These are phyloP conservation scores for Pichiaceae sp. DNA, from an alignment of 1,139 yeast genomes.

Conservation along the genomic window DNA sequence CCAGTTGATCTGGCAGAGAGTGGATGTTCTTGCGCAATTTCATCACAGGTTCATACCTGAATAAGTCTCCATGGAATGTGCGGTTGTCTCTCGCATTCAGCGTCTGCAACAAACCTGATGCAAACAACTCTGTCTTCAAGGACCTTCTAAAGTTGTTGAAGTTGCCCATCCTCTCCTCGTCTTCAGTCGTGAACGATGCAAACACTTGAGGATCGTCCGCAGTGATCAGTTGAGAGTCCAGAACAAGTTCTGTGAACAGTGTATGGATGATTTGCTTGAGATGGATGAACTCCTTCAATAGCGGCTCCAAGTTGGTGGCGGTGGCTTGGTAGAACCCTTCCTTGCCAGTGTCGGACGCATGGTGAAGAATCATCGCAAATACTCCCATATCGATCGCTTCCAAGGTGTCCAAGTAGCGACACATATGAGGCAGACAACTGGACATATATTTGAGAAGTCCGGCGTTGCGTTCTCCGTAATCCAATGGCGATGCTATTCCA, in stretches of 20 bases:
- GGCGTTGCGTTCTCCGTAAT: conserved; percentile 41
- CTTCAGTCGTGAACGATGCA: conserved; percentile 18
- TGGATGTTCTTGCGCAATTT: conserved; percentile 37
- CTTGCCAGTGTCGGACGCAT: conserved; percentile 11
- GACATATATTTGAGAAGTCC: conserved; percentile 45
- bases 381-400: conserved; percentile 60
- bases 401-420: conserved; percentile 41
- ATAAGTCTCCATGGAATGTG: conserved; percentile 33
- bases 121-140: conserved; percentile 8
- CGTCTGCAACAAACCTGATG: neutral
- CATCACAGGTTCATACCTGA: conserved; percentile 41
- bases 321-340: conserved; percentile 23
- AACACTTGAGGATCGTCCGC: conserved; percentile 69
- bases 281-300: conserved; percentile 66
- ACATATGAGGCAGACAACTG: conserved; percentile 41
- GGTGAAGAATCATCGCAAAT: conserved; percentile 25
- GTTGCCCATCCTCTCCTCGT: conserved; percentile 22
- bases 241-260: conserved; percentile 47
- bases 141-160: conserved; percentile 13
- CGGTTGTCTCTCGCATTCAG: conserved; percentile 26
- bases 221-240: conserved; percentile 65
- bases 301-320: conserved; percentile 36
- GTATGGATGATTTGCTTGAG: conserved; percentile 70
- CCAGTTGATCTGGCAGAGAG: conserved; percentile 37
- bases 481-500: conserved; percentile 22